Conservation (phyloP, 176 grass and related monocot genomes). For the Poa annua region DNA sequence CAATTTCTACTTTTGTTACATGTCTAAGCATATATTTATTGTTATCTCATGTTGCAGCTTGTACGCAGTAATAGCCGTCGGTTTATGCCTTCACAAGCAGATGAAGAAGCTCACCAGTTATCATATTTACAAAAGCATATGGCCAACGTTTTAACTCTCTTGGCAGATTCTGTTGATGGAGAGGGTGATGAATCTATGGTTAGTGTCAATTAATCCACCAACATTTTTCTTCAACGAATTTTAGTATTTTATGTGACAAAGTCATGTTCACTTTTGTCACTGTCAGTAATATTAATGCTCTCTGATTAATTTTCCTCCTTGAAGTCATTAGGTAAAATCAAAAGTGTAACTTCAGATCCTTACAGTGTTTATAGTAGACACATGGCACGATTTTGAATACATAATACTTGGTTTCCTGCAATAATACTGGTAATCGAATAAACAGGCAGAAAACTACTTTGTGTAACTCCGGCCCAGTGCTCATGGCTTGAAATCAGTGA, state of each 20-base stretch:
- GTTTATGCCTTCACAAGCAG: slow-evolving; percentile 92
- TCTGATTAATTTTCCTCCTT: background rate
- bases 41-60: slow-evolving; percentile 67
- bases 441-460: background rate
- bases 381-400: slow-evolving; percentile 1
- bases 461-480: background rate
- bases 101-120: slow-evolving; percentile 95
- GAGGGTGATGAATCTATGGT: slow-evolving; percentile 92
- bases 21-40: slow-evolving; percentile 24
- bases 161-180: slow-evolving; percentile 73
- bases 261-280: background rate
- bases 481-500: background rate
- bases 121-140: slow-evolving; percentile 98
- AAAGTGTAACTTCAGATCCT: slow-evolving; percentile 21
- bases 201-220: slow-evolving; percentile 39
- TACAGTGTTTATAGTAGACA: slow-evolving; percentile 8
- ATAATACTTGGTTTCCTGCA: background rate
- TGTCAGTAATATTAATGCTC: slow-evolving; percentile 20
- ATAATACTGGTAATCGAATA: slow-evolving; percentile 16
- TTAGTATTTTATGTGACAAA: slow-evolving; percentile 4
- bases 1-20: slow-evolving; percentile 24
- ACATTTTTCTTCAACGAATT: background rate
- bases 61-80: slow-evolving; percentile 89
- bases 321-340: slow-evolving; percentile 15
- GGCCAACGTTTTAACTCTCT: slow-evolving; percentile 75